Conservation (phyloP, 1,284 basidiomycete species). For the Calocybe gambosa region DNA sequence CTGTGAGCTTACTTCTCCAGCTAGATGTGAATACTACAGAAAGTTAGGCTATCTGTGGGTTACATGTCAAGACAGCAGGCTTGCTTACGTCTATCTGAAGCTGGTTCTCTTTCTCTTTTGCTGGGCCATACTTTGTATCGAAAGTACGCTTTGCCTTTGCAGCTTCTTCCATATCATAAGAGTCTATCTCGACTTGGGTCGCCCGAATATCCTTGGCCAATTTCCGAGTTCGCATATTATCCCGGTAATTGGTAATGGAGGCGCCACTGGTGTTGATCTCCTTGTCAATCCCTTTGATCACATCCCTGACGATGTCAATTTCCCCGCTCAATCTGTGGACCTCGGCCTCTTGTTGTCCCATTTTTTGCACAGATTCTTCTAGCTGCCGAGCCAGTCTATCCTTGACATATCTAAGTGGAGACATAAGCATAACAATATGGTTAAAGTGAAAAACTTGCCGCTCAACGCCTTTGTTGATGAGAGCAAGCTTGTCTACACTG, state of each 20-base stretch:
- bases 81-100: conserved; percentile 63
- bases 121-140: conserved; percentile 70
- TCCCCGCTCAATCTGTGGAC: conserved; percentile 51
- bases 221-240: conserved; percentile 80
- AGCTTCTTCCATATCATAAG: conserved; percentile 76
- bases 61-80: background rate
- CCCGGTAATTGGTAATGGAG: conserved; percentile 69
- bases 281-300: conserved; percentile 53
- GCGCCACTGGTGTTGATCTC: conserved; percentile 72
- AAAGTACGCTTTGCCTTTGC: conserved; percentile 79
- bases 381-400: conserved; percentile 62
- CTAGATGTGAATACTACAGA: conserved; percentile 69
- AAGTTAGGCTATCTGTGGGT: conserved; percentile 8
- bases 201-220: conserved; percentile 62
- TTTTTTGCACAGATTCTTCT: conserved; percentile 53
- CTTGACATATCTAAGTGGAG: conserved; percentile 58
- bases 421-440: background rate
- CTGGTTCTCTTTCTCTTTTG: conserved; percentile 67
- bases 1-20: conserved; percentile 79
- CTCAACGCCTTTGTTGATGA: conserved; percentile 58
- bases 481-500: conserved; percentile 57
- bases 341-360: conserved; percentile 55
- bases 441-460: conserved; percentile 34
- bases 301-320: conserved; percentile 50
- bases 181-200: conserved; percentile 70